Evolutionary conservation across 2,329 filamentous ascomycete genomes (phyloP).

Genomic region (Aureobasidium leucospermi): DNA sequence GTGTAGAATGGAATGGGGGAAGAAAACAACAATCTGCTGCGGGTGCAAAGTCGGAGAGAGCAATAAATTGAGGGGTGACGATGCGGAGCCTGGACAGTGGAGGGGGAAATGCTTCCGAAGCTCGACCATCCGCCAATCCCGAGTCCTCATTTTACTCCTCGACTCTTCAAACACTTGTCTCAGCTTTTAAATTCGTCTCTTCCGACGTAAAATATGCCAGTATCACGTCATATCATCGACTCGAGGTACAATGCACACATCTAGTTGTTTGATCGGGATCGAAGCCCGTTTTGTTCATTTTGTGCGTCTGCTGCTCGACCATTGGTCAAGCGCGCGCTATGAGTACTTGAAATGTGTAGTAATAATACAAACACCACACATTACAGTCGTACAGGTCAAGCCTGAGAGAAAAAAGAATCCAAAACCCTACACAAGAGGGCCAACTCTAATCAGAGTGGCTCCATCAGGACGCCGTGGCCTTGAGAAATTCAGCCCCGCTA

Average conservation of each 20-base stretch:
- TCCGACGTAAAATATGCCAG: too few relatives aligned
- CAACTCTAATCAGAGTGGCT: neutral
- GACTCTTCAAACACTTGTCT: neutral
- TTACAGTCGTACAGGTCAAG: neutral
- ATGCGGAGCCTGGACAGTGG: neutral
- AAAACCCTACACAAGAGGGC: neutral
- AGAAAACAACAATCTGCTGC: neutral
- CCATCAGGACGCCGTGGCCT: neutral
- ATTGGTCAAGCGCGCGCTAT: conserved; percentile 9
- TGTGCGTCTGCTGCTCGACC: conserved; percentile 8
- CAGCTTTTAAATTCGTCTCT: neutral
- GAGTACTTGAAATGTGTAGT: conserved; percentile 11
- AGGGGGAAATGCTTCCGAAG: neutral
- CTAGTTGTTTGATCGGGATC: neutral
- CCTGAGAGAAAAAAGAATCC: neutral
- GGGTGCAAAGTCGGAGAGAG: neutral
- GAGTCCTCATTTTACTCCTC: neutral
- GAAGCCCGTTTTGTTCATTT: conserved; percentile 2
- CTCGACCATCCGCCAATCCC: neutral
- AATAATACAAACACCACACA: conserved; percentile 15
- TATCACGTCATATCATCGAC: neutral
- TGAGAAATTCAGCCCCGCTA: conserved; percentile 12
- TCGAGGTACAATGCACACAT: neutral
- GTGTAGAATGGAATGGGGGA: neutral
- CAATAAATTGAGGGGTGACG: conserved; percentile 8